phyloP scores from a whole-genome alignment of 192 early-diverging fungal genomes.

The Thamnidium elegans region DNA sequence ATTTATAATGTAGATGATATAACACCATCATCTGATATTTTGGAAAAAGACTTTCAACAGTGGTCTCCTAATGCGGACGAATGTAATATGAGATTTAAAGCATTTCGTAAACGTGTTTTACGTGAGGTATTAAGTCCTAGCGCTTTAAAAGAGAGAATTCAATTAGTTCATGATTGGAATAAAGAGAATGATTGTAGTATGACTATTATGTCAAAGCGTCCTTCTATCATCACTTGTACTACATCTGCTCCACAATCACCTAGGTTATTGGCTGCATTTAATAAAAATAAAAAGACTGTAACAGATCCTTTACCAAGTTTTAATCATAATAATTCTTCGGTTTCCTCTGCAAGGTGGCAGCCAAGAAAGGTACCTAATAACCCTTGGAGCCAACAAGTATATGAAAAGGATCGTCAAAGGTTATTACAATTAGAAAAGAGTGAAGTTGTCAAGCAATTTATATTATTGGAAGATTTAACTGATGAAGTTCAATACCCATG shows the following conservation, averaged over 20 bases:
- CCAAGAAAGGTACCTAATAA: constrained; percentile 8
- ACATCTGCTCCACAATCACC: constrained; percentile 35
- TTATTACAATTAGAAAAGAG: constrained; percentile 36
- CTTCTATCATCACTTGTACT: constrained; percentile 19
- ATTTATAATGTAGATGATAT: neutral
- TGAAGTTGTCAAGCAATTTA: constrained; percentile 66
- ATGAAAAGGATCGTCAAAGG: constrained; percentile 10
- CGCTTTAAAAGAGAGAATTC: constrained; percentile 70
- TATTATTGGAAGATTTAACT: constrained; percentile 91
- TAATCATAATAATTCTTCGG: no score
- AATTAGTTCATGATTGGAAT: constrained; percentile 43
- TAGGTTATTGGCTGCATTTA: neutral
- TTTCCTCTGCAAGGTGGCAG: neutral
- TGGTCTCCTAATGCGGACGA: constrained; percentile 13
- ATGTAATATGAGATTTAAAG: constrained; percentile 10
- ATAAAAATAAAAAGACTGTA: no score
- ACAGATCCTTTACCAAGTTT: no score
- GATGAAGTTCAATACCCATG: constrained; percentile 85
- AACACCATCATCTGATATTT: neutral
- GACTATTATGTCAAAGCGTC: constrained; percentile 16
- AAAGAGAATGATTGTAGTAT: constrained; percentile 3
- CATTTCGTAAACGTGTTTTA: constrained; percentile 78
- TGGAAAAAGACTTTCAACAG: constrained; percentile 8
- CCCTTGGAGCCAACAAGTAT: constrained; percentile 11
- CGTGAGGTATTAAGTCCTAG: constrained; percentile 87